Conservation (phyloP, 108 stramenopile genomes). For the Nitzschia inconspicua region DNA sequence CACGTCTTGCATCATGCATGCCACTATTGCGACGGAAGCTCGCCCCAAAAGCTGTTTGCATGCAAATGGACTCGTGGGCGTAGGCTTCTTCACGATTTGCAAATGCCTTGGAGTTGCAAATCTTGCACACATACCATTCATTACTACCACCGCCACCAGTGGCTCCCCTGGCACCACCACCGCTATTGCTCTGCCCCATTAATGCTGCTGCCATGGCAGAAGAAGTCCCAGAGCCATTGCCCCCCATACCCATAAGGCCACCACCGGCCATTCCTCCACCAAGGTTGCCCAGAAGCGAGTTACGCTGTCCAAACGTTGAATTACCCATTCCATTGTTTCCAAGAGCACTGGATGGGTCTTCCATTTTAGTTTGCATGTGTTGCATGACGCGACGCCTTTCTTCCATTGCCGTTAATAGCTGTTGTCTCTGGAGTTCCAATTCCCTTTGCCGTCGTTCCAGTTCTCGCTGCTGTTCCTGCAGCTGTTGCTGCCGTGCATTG, state of each 20-base stretch:
- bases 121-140: slow-evolving; percentile 40
- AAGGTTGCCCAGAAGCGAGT: slow-evolving; percentile 21
- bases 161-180: background rate
- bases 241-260: slow-evolving; percentile 11
- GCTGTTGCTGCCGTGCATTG: slow-evolving; percentile 28
- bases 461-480: slow-evolving; percentile 49
- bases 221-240: background rate
- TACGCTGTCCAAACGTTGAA: background rate
- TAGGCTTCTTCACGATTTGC: slow-evolving; percentile 38
- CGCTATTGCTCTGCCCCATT: background rate
- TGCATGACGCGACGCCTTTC: slow-evolving; percentile 29
- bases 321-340: background rate
- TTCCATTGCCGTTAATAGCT: slow-evolving; percentile 42
- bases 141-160: background rate
- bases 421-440: slow-evolving; percentile 42
- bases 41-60: background rate
- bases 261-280: slow-evolving; percentile 11
- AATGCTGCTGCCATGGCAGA: background rate
- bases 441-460: slow-evolving; percentile 43
- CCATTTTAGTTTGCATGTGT: slow-evolving; percentile 25
- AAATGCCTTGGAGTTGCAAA: slow-evolving; percentile 53
- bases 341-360: background rate
- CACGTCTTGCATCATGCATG: slow-evolving; percentile 8
- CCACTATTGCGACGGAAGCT: background rate
- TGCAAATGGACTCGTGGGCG: slow-evolving; percentile 19